Base-by-base conservation (phyloP, 768 basidiomycete species). In the Cystobasidium tubakii region DNA sequence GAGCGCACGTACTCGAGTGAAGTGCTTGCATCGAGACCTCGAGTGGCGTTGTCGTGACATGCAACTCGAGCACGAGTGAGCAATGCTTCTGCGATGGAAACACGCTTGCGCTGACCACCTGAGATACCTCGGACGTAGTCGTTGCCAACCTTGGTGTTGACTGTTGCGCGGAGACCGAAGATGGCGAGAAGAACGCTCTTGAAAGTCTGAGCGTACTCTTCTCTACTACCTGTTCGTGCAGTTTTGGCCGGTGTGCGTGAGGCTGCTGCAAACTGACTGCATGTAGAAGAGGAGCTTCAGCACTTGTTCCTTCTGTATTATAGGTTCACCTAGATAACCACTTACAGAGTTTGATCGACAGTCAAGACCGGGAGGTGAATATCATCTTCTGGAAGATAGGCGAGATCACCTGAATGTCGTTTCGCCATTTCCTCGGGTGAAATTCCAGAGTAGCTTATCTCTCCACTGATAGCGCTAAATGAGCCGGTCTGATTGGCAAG, bases 351-450 rank as follows among this genome's bases (percentile, higher is more conserved):
- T 78, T 90, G 84, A 66, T 86, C 84, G 27, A 91, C 90, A 1
- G 88, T 89, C 33, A 92, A 84, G 15, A 88, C 89, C 4, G 91
- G 89, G 77, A 92, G 89, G 79, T 92, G 91, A 0, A 90, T 83
- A 79, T 94, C 91, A 77, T 92, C 91, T 67, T 78, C 77, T 23
- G 78, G 78, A 75, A 90, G 89, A 79, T 89, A 91, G 7, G 87
- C 86, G 0, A 89, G 88, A 80, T 90, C 90, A 63, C 92, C 92
- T 1, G 82, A 80, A 80, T 85, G 86, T 53, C 82, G 81, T 33
- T 82, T 82, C 25, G 77, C 69, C 83, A 87, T 85, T 54, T 83
- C 81, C 75, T 84, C 78, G 9, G 81, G 80, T 0, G 81, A 79
- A 53, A 86, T 82, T 29, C 86, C 86, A 65, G 84, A 83, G 67